phyloP scores from a whole-genome alignment of 176 grass and related monocot species.

The Oryza meyeriana region DNA sequence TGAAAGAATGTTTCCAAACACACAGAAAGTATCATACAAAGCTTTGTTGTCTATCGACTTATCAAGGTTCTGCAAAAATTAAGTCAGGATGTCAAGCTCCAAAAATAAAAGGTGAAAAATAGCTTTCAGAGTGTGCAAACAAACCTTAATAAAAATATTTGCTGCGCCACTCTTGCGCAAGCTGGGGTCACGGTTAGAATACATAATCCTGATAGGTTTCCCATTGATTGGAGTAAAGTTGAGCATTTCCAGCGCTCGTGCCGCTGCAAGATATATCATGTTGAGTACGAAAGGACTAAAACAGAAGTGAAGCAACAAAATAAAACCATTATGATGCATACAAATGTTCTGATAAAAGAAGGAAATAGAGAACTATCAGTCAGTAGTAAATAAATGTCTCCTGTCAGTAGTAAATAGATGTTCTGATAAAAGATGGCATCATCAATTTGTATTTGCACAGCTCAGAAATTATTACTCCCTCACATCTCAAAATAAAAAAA shows the following conservation, averaged over 20 bases:
- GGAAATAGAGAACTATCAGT: neutral
- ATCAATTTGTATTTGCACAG: neutral
- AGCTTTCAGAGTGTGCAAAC: neutral
- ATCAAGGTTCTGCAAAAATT: constrained; percentile 76
- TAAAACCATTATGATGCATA: neutral
- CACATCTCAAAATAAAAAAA: too few relatives aligned
- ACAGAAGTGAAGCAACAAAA: neutral
- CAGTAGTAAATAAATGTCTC: neutral
- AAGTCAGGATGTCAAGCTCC: neutral
- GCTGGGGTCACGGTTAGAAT: constrained; percentile 93
- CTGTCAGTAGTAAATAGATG: too few relatives aligned
- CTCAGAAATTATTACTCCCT: neutral
- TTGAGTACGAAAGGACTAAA: constrained; percentile 17
- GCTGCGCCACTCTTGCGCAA: constrained; percentile 71
- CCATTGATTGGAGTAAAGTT: constrained; percentile 89
- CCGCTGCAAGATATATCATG: constrained; percentile 49
- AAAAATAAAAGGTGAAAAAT: neutral
- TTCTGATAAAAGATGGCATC: too few relatives aligned
- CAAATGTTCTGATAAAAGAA: neutral
- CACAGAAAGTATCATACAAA: constrained; percentile 75
- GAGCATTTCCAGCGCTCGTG: constrained; percentile 75
- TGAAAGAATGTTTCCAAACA: constrained; percentile 83
- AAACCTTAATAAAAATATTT: constrained; percentile 98
- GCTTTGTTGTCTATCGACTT: constrained; percentile 82
- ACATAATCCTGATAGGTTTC: constrained; percentile 94